Conservation (phyloP, 1,284 basidiomycete species). For the Heterobasidion parviporum region DNA sequence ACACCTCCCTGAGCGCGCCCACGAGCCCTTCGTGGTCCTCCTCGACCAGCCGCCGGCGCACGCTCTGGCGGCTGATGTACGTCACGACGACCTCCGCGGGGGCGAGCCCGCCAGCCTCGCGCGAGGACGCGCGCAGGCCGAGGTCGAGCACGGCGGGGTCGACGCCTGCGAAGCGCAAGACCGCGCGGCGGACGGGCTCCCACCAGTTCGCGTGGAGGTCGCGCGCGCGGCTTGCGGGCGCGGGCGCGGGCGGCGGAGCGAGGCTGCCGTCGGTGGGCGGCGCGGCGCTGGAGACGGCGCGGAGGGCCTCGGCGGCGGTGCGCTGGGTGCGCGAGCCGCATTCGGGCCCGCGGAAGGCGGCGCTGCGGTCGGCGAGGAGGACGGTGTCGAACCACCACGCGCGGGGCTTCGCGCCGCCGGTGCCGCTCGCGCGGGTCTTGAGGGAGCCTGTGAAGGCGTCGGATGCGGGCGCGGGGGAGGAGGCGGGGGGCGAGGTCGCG, state of each 20-base stretch:
- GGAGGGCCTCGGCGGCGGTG: conserved; percentile 52
- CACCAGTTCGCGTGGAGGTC: conserved; percentile 41
- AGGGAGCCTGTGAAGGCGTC: conserved; percentile 10
- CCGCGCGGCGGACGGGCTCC: conserved; percentile 53
- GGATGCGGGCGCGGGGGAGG: neutral
- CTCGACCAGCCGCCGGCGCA: conserved; percentile 45
- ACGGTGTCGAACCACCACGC: conserved; percentile 52
- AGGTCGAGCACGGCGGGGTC: conserved; percentile 14
- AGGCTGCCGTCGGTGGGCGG: neutral
- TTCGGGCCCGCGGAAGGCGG: conserved; percentile 55
- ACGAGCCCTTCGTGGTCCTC: conserved; percentile 58
- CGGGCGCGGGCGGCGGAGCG: neutral
- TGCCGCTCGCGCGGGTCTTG: conserved; percentile 11
- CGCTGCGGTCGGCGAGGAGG: conserved; percentile 66
- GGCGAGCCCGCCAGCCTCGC: conserved; percentile 20
- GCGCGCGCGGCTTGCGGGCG: neutral
- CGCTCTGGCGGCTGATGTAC: conserved; percentile 65
- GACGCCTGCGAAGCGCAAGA: conserved; percentile 58
- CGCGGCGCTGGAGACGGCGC: conserved; percentile 3
- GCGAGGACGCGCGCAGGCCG: neutral
- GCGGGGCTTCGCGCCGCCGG: conserved; percentile 12
- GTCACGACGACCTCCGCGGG: conserved; percentile 54
- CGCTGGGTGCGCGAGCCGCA: conserved; percentile 60
- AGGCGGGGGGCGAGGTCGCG: conserved; percentile 16
- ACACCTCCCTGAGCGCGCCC: conserved; percentile 43